Evolutionary conservation across 805 yeast species (phyloP), one percentile per base, ranked within the genome.

Genomic region (Lipomyces japonicus): DNA sequence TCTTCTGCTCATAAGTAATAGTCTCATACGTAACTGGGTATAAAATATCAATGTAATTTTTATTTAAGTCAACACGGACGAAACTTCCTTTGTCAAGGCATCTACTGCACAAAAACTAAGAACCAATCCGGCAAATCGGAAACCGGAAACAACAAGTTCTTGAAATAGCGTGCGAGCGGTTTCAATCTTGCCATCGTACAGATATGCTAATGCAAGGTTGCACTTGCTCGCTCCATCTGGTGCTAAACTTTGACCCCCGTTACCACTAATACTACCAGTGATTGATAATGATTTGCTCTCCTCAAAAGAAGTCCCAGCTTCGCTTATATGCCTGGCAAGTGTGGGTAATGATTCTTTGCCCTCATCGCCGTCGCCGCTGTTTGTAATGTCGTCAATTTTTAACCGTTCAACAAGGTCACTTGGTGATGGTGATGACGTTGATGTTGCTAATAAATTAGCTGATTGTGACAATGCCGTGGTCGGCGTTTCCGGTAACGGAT

Each of bases 171-270:
- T 19, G 23, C 39, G 45, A 12, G 56, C 54, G 37, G 32, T 24
- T 14, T 44, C 48, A 23, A 39, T 28, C 25, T 46, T 42, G 14
- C 57, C 55, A 36, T 53, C 57, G 32, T 53, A 42, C n/a, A 53
- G 30, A 26, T 50, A 43, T 12, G 56, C 57, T 10, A 53, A 25
- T 9, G 57, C 57, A 7, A 44, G 28, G 22, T 52, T 52, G 19
- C 44, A 39, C 39, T 44, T 51, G 12, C 48, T 43, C 3, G 23
- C 26, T n/a, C 39, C 41, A 21, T 51, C 51, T 7, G 18, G 26
- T 3, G 23, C 43, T 12, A 12, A 7, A 7, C 10, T 7, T 18
- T 12, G 21, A 12, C n/a, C 6, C n/a, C 19, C 19, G 5, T 6
- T 14, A 7, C 16, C 21, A 14, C 19, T 12, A 14, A 14, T 6